Conservation (phyloP, 108 stramenopile species). For the Pelagomonas calceolata region DNA sequence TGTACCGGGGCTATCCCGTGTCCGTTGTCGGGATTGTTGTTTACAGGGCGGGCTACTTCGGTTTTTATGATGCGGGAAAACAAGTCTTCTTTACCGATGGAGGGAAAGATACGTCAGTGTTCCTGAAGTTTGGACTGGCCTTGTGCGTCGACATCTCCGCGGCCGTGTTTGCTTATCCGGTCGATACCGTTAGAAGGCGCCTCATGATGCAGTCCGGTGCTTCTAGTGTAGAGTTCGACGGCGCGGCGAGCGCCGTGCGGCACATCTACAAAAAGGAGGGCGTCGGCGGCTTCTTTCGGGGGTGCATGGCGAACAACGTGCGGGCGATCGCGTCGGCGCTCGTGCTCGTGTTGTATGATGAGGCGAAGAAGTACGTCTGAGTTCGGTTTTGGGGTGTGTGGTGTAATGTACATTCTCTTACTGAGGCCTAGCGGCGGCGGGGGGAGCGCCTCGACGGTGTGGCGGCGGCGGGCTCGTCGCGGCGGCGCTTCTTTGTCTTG, state of each 20-base stretch:
- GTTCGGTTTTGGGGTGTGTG: too few species aligned
- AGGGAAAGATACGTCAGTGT: slow-evolving; percentile 32
- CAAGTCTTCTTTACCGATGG: slow-evolving; percentile 30
- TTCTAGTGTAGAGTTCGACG: background rate
- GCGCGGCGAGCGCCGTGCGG: background rate
- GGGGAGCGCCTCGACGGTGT: too few species aligned
- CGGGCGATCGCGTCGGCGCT: background rate
- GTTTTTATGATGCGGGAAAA: slow-evolving; percentile 76
- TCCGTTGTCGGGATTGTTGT: slow-evolving; percentile 80
- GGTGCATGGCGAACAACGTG: background rate
- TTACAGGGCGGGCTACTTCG: slow-evolving; percentile 86
- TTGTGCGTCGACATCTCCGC: slow-evolving; percentile 75
- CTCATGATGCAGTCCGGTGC: slow-evolving; percentile 80
- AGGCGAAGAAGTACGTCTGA: background rate
- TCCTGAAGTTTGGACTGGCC: slow-evolving; percentile 68
- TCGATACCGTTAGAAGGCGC: slow-evolving; percentile 90
- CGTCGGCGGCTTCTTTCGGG: background rate
- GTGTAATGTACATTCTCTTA: too few species aligned
- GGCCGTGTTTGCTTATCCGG: slow-evolving; percentile 88
- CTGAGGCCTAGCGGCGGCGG: too few species aligned
- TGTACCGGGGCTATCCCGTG: slow-evolving; percentile 94
- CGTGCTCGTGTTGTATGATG: background rate
- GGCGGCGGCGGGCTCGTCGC: too few species aligned
- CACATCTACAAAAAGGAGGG: background rate
- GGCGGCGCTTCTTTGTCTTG: too few species aligned